These are phyloP conservation scores for Agaricus sinodeliciosus DNA, from an alignment of 768 basidiomycete species.

Conservation along the genomic window DNA sequence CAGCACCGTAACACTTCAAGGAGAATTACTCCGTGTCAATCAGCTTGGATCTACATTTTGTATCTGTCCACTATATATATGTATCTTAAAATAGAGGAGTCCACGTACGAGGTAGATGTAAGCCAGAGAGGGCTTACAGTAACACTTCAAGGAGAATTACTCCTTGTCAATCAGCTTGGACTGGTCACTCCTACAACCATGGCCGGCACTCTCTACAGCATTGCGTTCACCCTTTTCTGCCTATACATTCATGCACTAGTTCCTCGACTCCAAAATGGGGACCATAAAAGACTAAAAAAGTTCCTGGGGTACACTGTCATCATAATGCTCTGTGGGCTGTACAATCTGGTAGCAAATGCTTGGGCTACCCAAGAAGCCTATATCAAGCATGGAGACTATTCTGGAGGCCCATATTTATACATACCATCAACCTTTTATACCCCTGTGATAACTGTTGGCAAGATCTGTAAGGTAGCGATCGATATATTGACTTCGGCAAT, in stretches of 20 bases:
- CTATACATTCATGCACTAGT: background rate
- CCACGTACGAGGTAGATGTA: too few relatives aligned
- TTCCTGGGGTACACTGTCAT: background rate
- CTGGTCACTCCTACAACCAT: background rate
- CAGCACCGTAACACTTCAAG: background rate
- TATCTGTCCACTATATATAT: too few relatives aligned
- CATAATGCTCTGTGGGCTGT: background rate
- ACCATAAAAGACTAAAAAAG: background rate
- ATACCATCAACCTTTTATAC: background rate
- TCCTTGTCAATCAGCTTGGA: background rate
- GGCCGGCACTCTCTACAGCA: background rate
- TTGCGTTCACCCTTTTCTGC: background rate
- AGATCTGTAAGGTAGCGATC: background rate
- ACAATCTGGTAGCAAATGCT: background rate
- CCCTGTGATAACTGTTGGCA: background rate
- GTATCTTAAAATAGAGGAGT: too few relatives aligned
- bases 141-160: background rate
- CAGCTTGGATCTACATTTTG: too few relatives aligned
- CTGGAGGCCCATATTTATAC: background rate
- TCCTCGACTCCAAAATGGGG: background rate
- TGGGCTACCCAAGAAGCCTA: background rate
- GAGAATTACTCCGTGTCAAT: background rate
- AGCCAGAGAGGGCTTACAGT: too few relatives aligned
- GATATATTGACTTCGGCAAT: background rate
- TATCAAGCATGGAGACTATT: background rate